Base-by-base conservation (phyloP, 495 filamentous ascomycete genomes). In the Talaromyces liani region DNA sequence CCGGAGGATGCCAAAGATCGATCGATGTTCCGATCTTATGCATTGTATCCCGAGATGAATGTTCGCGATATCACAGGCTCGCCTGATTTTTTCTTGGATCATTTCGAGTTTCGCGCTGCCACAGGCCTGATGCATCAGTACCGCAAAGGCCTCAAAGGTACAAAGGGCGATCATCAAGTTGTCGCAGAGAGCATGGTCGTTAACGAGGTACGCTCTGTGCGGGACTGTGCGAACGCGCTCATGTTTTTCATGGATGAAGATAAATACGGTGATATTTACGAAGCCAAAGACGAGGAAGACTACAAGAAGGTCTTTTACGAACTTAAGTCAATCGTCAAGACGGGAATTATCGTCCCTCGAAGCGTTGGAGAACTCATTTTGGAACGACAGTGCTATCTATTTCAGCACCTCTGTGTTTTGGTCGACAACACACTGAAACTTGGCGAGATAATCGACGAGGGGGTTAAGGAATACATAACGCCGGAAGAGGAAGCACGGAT, bases 21-120 rank as follows among this genome's bases (percentile, higher is more conserved):
- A 25, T 59, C 57, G 34, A 10, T 73, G 29, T 74, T 70, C 2
- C 66, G 68, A 20, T 57, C 72, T 2, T 67, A 45, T 63, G 70
- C 70, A 12, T 3, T 77, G 14, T 58, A 72, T 0, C 74, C 74
- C 0, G 79, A 79, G 59, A 73, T 68, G 67, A 79, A 80, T 56
- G 62, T 79, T 25, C 70, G 63, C 1, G 74, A 80, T 47, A 62
- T 79, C 24, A 61, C 72, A 1, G 58, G 64, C 1, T 66, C 57
- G 10, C 69, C 75, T 1, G 71, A 77, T 25, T 65, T 64, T 20
- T 56, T 77, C 14, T 66, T 79, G 9, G 57, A 68, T 56, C 60
- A 72, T 6, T 58, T 77, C 7, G 65, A 70, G 24, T 61, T 73
- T 63, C 71, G 75, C 10, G 72, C 76, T 8, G 67, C 69, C 4